Evolutionary conservation across 768 basidiomycete genomes (phyloP), one percentile per base, ranked within the genome.

Genomic region (Pleurotus salmoneostramineus): DNA sequence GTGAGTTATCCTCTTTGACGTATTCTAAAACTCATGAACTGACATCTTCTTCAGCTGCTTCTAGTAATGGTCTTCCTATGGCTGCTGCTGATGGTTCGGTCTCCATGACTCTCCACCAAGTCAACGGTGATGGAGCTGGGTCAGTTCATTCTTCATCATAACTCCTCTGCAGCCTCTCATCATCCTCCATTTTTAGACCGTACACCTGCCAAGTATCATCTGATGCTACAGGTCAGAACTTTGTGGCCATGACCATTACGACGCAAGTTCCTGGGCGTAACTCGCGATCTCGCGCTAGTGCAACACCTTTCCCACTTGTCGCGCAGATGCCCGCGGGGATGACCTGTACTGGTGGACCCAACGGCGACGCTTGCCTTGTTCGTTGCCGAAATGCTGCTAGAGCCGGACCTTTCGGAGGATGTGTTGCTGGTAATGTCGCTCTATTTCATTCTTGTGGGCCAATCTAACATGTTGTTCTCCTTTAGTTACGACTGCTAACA

Each of bases 351-450:
- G 75, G 75, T 21, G 75, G 75, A 36, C 21, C 61, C 3, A 45
- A 59, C 27, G 58, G 60, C 3, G 60, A 69, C 60, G 65, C 67
- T 14, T 77, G 75, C 63, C 63, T 77, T 43, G 68, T 68, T 46
- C 68, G 73, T 8, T 67, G 75, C 60, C 69, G 59, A 32, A 75
- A 74, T 42, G 68, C 69, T 11, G 70, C 70, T 32, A 59, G 58
- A 43, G 69, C 69, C 7, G 69, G 69, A n/a, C 69, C 69, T n/a
- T 71, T 71, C 58, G 69, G 69, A 11, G 66, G 69, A 14, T 70
- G 69, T 45, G 64, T 64, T 35, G 69, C 66, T 10, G 64, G 52
- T 42, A 7, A 17, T 35, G 0, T 62, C 33, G 33, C 59, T n/a
- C 34, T 33, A 35, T 34, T 21, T 11, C 7, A n/a, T 15, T 7